These are phyloP conservation scores for Epichloe aotearoae DNA, from an alignment of 2,329 filamentous ascomycete species.

Conservation along the genomic window DNA sequence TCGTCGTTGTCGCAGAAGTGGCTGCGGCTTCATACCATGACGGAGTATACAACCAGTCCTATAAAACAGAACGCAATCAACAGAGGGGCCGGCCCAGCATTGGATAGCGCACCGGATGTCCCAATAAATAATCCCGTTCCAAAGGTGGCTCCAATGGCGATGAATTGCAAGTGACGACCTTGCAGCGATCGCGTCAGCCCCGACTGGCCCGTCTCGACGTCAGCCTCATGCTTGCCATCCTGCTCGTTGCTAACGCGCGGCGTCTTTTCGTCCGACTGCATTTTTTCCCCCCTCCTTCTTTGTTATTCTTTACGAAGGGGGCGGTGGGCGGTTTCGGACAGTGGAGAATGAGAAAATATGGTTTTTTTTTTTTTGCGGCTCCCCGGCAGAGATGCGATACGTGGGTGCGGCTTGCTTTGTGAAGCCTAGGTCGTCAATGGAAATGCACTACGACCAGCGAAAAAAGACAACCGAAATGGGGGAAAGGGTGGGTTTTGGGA, in stretches of 20 bases:
- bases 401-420: too few relatives aligned
- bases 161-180: conserved; percentile 34
- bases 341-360: too few relatives aligned
- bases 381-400: too few relatives aligned
- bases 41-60: conserved; percentile 58
- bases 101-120: conserved; percentile 47
- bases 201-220: conserved; percentile 21
- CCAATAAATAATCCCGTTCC: conserved; percentile 63
- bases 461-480: too few relatives aligned
- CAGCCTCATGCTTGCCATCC: neutral
- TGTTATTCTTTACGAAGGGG: too few relatives aligned
- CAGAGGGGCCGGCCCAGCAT: conserved; percentile 50
- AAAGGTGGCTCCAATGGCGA: conserved; percentile 47
- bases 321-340: too few relatives aligned
- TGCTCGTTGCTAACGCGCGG: conserved; percentile 2
- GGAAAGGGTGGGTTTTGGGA: too few relatives aligned
- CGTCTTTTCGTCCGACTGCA: conserved; percentile 6
- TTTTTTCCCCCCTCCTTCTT: neutral
- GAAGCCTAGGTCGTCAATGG: too few relatives aligned
- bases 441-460: too few relatives aligned
- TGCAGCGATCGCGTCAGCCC: conserved; percentile 24
- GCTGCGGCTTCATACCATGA: conserved; percentile 40
- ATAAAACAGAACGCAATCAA: conserved; percentile 58
- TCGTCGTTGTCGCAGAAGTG: too few relatives aligned
- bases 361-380: too few relatives aligned